phyloP scores from a whole-genome alignment of 495 filamentous ascomycete species.

The Xanthoparmelia taractica region DNA sequence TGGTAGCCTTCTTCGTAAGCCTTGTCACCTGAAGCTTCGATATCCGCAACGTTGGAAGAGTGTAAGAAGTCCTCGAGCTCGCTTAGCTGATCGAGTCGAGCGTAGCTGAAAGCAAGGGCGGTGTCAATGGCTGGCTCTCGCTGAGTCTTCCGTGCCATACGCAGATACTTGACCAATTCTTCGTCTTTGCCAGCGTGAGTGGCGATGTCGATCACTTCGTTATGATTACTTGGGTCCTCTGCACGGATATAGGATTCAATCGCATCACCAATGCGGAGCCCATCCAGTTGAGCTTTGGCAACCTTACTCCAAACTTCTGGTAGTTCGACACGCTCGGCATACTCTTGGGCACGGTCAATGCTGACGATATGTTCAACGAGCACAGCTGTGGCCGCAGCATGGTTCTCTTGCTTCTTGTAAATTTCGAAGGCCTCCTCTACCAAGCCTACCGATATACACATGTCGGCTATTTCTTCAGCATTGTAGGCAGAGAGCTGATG shows the following conservation, averaged over 20 bases:
- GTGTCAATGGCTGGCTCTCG: constrained; percentile 95
- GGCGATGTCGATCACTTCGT: constrained; percentile 91
- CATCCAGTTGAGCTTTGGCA: constrained; percentile 96
- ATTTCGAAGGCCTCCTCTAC: constrained; percentile 98
- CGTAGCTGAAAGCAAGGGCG: constrained; percentile 84
- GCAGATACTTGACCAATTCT: constrained; percentile 92
- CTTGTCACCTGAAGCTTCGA: constrained; percentile 95
- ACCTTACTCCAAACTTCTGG: constrained; percentile 99
- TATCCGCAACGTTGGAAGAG: constrained; percentile 85
- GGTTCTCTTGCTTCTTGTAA: constrained; percentile 93
- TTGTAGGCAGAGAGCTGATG: constrained; percentile 83
- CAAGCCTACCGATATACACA: constrained; percentile 90
- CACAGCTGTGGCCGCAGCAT: constrained; percentile 78
- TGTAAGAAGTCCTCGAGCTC: constrained; percentile 97
- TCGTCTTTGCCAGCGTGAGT: constrained; percentile 97
- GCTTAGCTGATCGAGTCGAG: constrained; percentile 79
- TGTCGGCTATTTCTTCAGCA: constrained; percentile 81
- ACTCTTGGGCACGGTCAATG: constrained; percentile 95
- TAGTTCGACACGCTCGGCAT: constrained; percentile 89
- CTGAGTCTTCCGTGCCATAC: constrained; percentile 93
- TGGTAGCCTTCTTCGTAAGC: constrained; percentile 92
- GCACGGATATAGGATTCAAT: constrained; percentile 98
- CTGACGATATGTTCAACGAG: constrained; percentile 96
- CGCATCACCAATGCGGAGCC: constrained; percentile 83
- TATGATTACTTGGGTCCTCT: constrained; percentile 83